Base-by-base conservation (phyloP, 78 protist genomes). In the Dictyostelium discoideum region DNA sequence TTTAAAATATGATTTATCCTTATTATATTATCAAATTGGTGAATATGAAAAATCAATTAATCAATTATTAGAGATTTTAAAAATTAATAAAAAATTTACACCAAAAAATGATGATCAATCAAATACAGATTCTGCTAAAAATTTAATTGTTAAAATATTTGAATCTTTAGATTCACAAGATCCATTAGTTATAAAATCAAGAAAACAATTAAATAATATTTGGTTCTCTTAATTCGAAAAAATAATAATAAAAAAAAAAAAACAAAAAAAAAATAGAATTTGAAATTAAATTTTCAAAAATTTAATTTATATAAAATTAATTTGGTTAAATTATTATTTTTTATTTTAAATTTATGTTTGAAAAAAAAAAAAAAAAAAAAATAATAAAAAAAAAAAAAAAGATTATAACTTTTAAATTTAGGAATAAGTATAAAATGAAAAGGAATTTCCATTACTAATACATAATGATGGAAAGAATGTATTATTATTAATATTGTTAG, bases 131-230 rank as follows among this genome's bases (percentile, higher is more conserved):
- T 81, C 86, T 24, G 72, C 86, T 14, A 81, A 81, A 29, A 26
- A 48, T 50, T 16, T 50, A 29, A 2, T 81, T 5, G 29, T 81
- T 29, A 81, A 81, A 81, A 81, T 81, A 29, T 42, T 81, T 22
- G 86, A 81, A 29, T 54, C 69, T 26, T 50, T 81, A n/a, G 72
- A 81, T 29, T n/a, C 29, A 10, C n/a, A 81, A 22, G 86, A 81
- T 50, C 86, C 86, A 11, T 16, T 81, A 29, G 73, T 81, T 26
- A 81, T 81, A 6, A 44, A 81, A 81, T 81, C 86, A 24, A 81
- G 72, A 81, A 42, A 81, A 50, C 57, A 20, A 50, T 81, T 81
- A 39, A 48, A 26, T 48, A 50, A 42, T 29, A 81, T 81, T 48
- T 50, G 65, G 86, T 81, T 81, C 32, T 81, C 85, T 39, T 81